phyloP scores from a whole-genome alignment of 257 asterid species.

The Rauvolfia tetraphylla region DNA sequence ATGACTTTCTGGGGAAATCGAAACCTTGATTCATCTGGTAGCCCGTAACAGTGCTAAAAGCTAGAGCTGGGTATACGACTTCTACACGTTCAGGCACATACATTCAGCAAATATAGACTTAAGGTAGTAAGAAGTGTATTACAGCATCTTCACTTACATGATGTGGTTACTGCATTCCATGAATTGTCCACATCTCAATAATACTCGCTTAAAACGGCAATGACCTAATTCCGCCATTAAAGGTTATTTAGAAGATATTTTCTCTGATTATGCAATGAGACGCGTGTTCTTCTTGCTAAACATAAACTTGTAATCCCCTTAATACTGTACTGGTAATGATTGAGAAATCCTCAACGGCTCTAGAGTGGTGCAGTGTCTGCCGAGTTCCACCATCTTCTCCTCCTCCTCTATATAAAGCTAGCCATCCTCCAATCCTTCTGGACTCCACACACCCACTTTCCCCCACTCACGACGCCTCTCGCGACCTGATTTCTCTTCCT shows the following conservation, averaged over 20 bases:
- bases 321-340: constrained; percentile 7
- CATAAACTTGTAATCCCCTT: constrained; percentile 24
- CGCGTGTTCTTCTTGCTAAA: constrained; percentile 44
- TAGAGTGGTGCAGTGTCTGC: not conserved
- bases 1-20: too few species aligned
- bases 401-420: constrained; percentile 28
- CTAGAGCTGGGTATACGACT: too few species aligned
- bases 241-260: not conserved
- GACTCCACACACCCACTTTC: constrained; percentile 20
- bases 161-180: too few species aligned
- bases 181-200: too few species aligned
- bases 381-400: not conserved
- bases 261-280: constrained; percentile 31
- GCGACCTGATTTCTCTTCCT: not conserved
- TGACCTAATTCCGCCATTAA: not conserved
- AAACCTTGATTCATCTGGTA: too few species aligned
- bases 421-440: constrained; percentile 34
- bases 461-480: not conserved
- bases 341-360: not conserved
- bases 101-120: too few species aligned
- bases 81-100: too few species aligned
- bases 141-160: too few species aligned
- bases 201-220: not conserved
- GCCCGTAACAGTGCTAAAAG: too few species aligned
- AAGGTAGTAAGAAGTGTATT: too few species aligned